These are phyloP conservation scores for Candida krabiensis DNA, from an alignment of 805 yeast species.

Conservation along the genomic window DNA sequence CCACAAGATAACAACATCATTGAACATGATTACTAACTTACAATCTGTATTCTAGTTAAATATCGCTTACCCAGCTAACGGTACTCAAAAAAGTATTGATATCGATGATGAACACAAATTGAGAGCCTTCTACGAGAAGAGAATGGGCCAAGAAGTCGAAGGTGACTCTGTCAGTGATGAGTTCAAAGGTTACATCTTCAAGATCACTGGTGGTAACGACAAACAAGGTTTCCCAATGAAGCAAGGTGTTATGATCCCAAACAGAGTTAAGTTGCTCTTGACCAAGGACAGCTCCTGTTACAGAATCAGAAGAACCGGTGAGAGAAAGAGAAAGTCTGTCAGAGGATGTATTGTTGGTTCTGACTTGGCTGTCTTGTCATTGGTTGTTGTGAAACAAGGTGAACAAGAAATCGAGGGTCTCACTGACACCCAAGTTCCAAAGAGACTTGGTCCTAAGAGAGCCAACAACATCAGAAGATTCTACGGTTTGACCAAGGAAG, in stretches of 20 bases:
- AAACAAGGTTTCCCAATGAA: slow-evolving; percentile 99
- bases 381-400: slow-evolving; percentile 95
- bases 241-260: slow-evolving; percentile 99
- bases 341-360: slow-evolving; percentile 99
- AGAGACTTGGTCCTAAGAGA: slow-evolving; percentile 99
- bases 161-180: slow-evolving; percentile 98
- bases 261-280: slow-evolving; percentile 96
- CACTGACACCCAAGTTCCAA: slow-evolving; percentile 92
- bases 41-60: slow-evolving; percentile 79
- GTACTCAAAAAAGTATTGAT: slow-evolving; percentile 97
- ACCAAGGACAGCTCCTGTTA: slow-evolving; percentile 96
- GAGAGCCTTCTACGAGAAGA: slow-evolving; percentile 98
- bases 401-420: slow-evolving; percentile 94
- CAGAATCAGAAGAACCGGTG: slow-evolving; percentile 99
- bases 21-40: too few relatives aligned
- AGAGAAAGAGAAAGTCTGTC: slow-evolving; percentile 99
- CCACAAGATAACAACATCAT: too few relatives aligned
- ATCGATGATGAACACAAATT: slow-evolving; percentile 99
- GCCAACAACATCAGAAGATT: slow-evolving; percentile 99
- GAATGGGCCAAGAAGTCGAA: slow-evolving; percentile 99
- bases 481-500: slow-evolving; percentile 96
- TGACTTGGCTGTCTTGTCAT: slow-evolving; percentile 94
- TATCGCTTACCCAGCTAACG: slow-evolving; percentile 99
- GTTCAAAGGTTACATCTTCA: slow-evolving; percentile 99
- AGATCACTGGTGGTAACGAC: slow-evolving; percentile 99